Percentiles rank a stretch among this genome's conserved stretches.
Evolutionary conservation across 1,284 basidiomycete species (phyloP).

Genomic region (Ceratobasidium theobromae): DNA sequence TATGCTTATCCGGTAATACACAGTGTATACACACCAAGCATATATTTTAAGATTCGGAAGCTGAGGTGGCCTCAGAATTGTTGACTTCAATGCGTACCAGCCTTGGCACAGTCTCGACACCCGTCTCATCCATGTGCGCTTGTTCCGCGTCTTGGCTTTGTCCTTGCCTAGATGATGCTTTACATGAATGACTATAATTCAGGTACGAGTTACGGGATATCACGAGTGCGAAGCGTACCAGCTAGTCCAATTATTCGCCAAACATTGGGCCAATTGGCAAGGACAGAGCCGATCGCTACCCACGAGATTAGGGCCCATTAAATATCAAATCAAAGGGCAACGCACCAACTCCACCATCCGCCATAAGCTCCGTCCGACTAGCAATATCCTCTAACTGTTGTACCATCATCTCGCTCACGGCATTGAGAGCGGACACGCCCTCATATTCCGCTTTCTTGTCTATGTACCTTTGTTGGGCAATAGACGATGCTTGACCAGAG

Average conservation of each 20-base stretch:
- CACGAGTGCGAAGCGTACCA: constrained; percentile 5
- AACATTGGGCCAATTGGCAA: constrained; percentile 37
- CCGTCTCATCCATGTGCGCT: constrained; percentile 7
- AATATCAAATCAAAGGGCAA: background rate
- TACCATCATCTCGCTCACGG: constrained; percentile 31
- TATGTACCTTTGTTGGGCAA: constrained; percentile 24
- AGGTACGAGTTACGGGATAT: background rate
- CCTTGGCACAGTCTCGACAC: constrained; percentile 26
- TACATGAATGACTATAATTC: background rate
- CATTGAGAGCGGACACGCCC: constrained; percentile 33
- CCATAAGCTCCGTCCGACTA: constrained; percentile 33
- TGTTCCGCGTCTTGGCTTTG: constrained; percentile 9
- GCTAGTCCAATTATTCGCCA: constrained; percentile 35
- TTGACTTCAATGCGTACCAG: constrained; percentile 21
- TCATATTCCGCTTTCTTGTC: constrained; percentile 37
- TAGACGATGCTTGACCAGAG: constrained; percentile 24
- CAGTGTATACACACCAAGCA: background rate
- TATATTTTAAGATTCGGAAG: constrained; percentile 7
- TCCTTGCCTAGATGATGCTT: constrained; percentile 19
- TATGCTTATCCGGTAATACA: background rate
- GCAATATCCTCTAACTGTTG: constrained; percentile 34
- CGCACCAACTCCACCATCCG: constrained; percentile 36
- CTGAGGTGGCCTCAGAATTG: background rate
- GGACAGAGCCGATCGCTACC: constrained; percentile 35
- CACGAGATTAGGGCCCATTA: background rate